Evolutionary conservation across 441 rosid genomes (phyloP), one percentile per base, ranked within the genome.

Genomic region (Melastoma candidum): DNA sequence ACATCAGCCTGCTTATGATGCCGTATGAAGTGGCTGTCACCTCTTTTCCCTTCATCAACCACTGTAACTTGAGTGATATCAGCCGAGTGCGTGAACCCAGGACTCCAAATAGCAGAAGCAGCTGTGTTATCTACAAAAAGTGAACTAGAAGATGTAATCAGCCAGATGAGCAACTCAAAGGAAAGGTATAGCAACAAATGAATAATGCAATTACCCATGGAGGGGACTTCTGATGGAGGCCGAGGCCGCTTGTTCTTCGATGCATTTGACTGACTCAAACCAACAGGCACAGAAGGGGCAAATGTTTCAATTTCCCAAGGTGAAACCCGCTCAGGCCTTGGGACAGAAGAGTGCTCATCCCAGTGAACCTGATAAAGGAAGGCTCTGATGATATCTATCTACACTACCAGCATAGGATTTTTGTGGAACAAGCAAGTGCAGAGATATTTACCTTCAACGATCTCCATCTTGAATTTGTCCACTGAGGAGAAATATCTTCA

Each of bases 221-320:
- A 57, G 47, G 78, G 73, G 64, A 65, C 53, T 66, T 78, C 84
- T 48, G 17, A 32, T 45, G 56, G 63, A 26, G 74, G 73, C 55
- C 87, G 84, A 51, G 80, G 80, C 66, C 83, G 74, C 75, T 83
- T 83, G 74, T 70, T 71, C 68, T 78, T 83, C 8, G 52, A 10
- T 39, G 68, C 54, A 60, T 63, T 62, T 14, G 70, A 48, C 61
- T 67, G 82, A 50, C 67, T 64, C 51, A 67, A 52, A 57, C 67
- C 66, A 45, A 71, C 43, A 9, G 69, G 61, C 56, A 59, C 77
- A 11, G 80, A 71, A 55, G 76, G 55, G 39, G 58, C 65, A 58
- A 67, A 79, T 7, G 83, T 78, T 58, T 82, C 84, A 6, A 80
- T 69, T 60, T 82, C 89, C 89, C 89, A 82, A 39, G 82, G 78